A percentile compares a stretch with the other conserved stretches of the same genome.
These are phyloP conservation scores for Dictyostelium purpureum DNA, from an alignment of 78 protist species.

Conservation along the genomic window DNA sequence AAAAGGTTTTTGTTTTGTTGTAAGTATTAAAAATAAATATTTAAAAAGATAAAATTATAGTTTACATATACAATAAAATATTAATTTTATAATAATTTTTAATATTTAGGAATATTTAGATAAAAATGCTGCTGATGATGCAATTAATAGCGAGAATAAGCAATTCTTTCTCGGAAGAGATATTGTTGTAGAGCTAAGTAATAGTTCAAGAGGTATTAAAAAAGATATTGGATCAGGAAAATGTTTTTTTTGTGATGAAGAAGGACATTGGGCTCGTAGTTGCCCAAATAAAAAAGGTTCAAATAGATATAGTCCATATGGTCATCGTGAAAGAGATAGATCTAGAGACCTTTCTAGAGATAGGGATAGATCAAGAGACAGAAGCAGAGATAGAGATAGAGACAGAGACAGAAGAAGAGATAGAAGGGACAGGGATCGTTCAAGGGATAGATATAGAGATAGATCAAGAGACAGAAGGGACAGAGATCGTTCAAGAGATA, in stretches of 20 bases:
- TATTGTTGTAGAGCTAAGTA: conserved; percentile 38
- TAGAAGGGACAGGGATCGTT: too few species aligned
- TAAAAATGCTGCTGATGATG: conserved; percentile 34
- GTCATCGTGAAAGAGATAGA: conserved; percentile 5
- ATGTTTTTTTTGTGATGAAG: conserved; percentile 54
- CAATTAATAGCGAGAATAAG: conserved; percentile 8
- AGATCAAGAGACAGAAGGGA: conserved; percentile 14
- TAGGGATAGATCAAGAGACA: too few species aligned
- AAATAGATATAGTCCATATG: conserved; percentile 14
- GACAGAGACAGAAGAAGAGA: conserved; percentile 19
- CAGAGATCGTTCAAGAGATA: not conserved
- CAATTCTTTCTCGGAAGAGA: conserved; percentile 30
- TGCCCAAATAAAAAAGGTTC: conserved; percentile 13
- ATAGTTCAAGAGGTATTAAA: conserved; percentile 5
- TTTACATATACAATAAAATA: not conserved
- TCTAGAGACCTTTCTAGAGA: not conserved
- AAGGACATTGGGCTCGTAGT: conserved; percentile 69
- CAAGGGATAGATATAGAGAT: not conserved
- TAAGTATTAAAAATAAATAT: not conserved
- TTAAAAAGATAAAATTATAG: not conserved
- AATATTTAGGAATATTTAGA: conserved; percentile 30
- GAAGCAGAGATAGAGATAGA: not conserved
- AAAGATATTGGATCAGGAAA: conserved; percentile 33
- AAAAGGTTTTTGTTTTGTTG: conserved; percentile 66
- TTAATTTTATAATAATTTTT: not conserved